Conservation (phyloP, 176 grass and related monocot species). For the Saccharum spontaneum region DNA sequence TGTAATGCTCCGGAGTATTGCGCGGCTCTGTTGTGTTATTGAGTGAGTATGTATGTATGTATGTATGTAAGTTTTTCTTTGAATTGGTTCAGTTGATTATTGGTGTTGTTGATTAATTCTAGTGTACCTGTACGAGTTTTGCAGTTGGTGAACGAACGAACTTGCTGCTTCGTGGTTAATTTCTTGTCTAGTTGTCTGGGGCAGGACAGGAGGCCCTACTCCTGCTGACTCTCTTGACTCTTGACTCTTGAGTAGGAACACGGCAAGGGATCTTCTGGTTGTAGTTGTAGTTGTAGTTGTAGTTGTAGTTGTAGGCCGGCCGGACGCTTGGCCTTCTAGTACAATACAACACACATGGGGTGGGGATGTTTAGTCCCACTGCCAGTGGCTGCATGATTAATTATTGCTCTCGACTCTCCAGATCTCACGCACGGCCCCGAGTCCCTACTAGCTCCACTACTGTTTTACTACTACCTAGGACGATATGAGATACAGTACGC, state of each 20-base stretch:
- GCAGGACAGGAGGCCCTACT: not conserved
- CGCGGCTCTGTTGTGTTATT: too few species aligned
- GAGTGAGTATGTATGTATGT: too few species aligned
- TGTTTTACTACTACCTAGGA: too few species aligned
- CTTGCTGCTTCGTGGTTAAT: constrained; percentile 5
- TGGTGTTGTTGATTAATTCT: too few species aligned
- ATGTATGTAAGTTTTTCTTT: too few species aligned
- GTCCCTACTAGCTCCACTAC: too few species aligned
- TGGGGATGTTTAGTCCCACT: not conserved
- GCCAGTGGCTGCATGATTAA: not conserved
- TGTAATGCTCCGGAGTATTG: too few species aligned
- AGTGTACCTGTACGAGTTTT: not conserved
- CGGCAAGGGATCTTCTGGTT: constrained; percentile 11
- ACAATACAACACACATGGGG: not conserved
- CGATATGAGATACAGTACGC: too few species aligned
- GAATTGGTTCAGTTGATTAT: too few species aligned
- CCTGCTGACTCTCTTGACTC: not conserved
- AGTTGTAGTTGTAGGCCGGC: too few species aligned
- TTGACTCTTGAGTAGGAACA: constrained; percentile 12
- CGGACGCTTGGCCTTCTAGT: not conserved
- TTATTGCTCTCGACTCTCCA: too few species aligned
- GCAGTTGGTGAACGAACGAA: not conserved
- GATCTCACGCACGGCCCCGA: too few species aligned
- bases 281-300: not conserved
- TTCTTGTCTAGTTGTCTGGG: not conserved